These are phyloP conservation scores for Podaxis sp. DNA, from an alignment of 768 basidiomycete genomes.

Conservation along the genomic window DNA sequence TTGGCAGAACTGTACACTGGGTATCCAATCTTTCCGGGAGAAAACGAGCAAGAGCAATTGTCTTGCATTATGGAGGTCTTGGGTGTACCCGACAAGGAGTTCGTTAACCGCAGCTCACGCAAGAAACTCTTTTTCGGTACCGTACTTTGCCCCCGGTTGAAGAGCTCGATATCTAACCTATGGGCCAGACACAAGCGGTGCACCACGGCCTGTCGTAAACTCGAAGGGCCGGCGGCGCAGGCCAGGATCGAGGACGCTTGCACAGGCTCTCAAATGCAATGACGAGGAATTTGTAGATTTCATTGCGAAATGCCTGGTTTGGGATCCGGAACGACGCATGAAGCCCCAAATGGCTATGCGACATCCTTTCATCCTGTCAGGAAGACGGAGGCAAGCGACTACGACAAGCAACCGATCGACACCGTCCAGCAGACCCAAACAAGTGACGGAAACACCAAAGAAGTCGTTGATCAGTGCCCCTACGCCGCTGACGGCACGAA, in stretches of 20 bases:
- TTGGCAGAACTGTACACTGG: constrained; percentile 96
- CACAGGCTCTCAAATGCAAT: constrained; percentile 85
- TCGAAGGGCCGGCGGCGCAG: constrained; percentile 92
- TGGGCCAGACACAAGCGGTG: constrained; percentile 79
- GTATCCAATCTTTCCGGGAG: constrained; percentile 97
- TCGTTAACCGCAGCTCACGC: constrained; percentile 89
- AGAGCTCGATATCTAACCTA: constrained; percentile 11
- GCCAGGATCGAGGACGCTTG: constrained; percentile 86
- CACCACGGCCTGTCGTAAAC: constrained; percentile 90
- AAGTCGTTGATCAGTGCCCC: constrained; percentile 89
- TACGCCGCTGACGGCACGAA: constrained; percentile 80
- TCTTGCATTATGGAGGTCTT: constrained; percentile 99
- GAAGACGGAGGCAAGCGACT: constrained; percentile 43
- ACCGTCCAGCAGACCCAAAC: constrained; percentile 52
- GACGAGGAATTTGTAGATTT: constrained; percentile 98
- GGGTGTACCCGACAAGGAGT: constrained; percentile 91
- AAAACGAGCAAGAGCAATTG: constrained; percentile 97
- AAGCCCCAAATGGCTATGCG: constrained; percentile 92
- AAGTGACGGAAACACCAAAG: constrained; percentile 68
- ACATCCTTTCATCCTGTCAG: constrained; percentile 81
- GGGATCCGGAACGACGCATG: constrained; percentile 95
- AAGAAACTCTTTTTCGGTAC: constrained; percentile 95
- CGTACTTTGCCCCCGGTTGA: constrained; percentile 19
- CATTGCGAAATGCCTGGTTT: constrained; percentile 92
- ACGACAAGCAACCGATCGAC: constrained; percentile 47